phyloP scores from a whole-genome alignment of 2,329 filamentous ascomycete species.

The Rhytidhysteron rufulum region DNA sequence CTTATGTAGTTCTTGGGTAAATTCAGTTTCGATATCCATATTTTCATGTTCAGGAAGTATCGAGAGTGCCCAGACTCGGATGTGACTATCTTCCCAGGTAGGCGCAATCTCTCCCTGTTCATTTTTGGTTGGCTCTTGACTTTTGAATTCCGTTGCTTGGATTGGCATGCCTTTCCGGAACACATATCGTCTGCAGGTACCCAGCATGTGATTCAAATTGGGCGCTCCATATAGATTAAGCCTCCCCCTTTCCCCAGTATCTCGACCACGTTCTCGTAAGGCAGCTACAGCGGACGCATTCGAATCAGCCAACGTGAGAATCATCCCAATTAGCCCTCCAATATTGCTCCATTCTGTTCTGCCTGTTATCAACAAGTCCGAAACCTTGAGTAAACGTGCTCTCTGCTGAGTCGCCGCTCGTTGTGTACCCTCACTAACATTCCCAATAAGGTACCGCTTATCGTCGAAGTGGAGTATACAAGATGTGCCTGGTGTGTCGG shows the following conservation, averaged over 20 bases:
- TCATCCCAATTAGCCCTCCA: constrained; percentile 79
- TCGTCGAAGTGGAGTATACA: constrained; percentile 76
- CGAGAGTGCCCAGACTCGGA: constrained; percentile 82
- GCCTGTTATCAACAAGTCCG: constrained; percentile 81
- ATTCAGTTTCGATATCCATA: constrained; percentile 6
- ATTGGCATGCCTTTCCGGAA: constrained; percentile 79
- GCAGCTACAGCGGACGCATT: constrained; percentile 47
- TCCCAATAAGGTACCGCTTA: constrained; percentile 81
- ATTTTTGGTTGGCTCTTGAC: constrained; percentile 20
- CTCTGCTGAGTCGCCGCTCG: constrained; percentile 68
- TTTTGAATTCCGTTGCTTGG: constrained; percentile 61
- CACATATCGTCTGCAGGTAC: constrained; percentile 79
- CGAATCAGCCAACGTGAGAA: constrained; percentile 77
- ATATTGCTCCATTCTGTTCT: constrained; percentile 68
- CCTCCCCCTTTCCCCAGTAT: constrained; percentile 14
- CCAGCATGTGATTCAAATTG: constrained; percentile 76
- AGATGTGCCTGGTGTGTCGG: constrained; percentile 78
- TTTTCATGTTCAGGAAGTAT: constrained; percentile 37
- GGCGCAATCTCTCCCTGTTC: constrained; percentile 46
- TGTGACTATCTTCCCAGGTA: constrained; percentile 70
- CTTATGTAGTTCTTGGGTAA: constrained; percentile 5
- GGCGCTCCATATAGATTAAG: constrained; percentile 69
- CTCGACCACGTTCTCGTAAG: constrained; percentile 33
- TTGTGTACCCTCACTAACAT: constrained; percentile 79
- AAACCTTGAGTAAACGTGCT: constrained; percentile 60